phyloP scores from a whole-genome alignment of 2,329 filamentous ascomycete genomes.

The Orbilia brochopaga region DNA sequence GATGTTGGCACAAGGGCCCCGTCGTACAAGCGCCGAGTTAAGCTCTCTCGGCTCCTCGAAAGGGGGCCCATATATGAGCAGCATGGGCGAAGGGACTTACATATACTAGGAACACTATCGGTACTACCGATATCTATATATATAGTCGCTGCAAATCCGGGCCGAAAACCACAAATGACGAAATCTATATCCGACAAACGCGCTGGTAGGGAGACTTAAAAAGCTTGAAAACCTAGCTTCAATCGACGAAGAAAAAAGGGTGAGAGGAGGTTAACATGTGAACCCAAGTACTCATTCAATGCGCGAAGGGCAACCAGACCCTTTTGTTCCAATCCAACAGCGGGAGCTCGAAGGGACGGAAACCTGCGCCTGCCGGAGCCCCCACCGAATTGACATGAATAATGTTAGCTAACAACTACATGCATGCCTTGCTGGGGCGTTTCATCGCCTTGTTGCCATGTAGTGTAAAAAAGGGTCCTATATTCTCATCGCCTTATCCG shows the following conservation, averaged over 20 bases:
- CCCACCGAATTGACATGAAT: not conserved
- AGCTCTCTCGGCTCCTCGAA: no score
- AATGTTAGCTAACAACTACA: not conserved
- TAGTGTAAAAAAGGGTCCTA: not conserved
- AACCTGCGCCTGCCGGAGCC: conserved; percentile 17
- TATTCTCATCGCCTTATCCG: conserved; percentile 18
- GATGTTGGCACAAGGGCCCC: no score
- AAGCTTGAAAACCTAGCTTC: not conserved
- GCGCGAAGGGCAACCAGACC: conserved; percentile 15
- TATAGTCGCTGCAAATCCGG: no score
- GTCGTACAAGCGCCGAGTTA: no score
- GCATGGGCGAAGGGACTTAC: no score
- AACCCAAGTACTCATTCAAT: not conserved
- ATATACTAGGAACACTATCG: no score
- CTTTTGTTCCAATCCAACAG: conserved; percentile 18
- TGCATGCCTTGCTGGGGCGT: conserved; percentile 11
- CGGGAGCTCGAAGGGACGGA: conserved; percentile 15
- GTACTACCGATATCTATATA: no score
- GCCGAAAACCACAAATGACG: no score
- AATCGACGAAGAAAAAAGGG: conserved; percentile 11
- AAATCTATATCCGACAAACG: not conserved
- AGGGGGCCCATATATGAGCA: no score
- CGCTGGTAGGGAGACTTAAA: not conserved
- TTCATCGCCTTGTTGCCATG: conserved; percentile 18
- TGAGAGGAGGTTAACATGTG: conserved; percentile 23